These are phyloP conservation scores for Paulownia fortunei DNA, from an alignment of 257 asterid genomes.

Conservation along the genomic window DNA sequence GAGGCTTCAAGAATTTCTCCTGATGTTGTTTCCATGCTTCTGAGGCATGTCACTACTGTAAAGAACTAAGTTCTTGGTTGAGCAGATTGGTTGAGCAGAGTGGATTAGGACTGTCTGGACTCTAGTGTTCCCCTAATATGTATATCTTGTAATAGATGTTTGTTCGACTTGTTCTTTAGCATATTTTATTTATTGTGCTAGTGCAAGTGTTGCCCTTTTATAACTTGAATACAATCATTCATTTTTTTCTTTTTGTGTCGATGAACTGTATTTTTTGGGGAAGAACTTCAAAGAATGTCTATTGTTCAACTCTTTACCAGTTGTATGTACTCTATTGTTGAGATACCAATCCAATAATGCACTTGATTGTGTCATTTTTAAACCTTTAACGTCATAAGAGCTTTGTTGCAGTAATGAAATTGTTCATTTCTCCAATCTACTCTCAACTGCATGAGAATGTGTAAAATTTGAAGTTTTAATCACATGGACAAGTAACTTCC, in stretches of 20 bases:
- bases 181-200: constrained; percentile 35
- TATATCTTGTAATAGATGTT: constrained; percentile 18
- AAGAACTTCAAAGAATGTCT: background rate
- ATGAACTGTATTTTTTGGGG: background rate
- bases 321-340: background rate
- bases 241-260: constrained; percentile 1
- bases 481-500: too few species aligned
- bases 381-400: background rate
- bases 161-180: constrained; percentile 30
- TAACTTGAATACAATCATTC: constrained; percentile 22
- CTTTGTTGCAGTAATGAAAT: too few species aligned
- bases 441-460: too few species aligned
- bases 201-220: constrained; percentile 24
- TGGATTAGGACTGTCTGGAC: background rate
- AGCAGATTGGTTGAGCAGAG: too few species aligned
- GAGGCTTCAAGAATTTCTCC: constrained; percentile 75
- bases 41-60: constrained; percentile 80
- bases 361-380: background rate
- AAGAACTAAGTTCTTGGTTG: constrained; percentile 54
- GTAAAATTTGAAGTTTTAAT: too few species aligned
- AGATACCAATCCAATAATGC: background rate
- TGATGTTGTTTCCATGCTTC: constrained; percentile 84
- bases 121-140: background rate
- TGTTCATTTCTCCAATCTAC: too few species aligned
- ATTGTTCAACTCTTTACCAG: background rate